Evolutionary conservation across 1,139 yeast species (phyloP).

Genomic region (Candida tropicalis): DNA sequence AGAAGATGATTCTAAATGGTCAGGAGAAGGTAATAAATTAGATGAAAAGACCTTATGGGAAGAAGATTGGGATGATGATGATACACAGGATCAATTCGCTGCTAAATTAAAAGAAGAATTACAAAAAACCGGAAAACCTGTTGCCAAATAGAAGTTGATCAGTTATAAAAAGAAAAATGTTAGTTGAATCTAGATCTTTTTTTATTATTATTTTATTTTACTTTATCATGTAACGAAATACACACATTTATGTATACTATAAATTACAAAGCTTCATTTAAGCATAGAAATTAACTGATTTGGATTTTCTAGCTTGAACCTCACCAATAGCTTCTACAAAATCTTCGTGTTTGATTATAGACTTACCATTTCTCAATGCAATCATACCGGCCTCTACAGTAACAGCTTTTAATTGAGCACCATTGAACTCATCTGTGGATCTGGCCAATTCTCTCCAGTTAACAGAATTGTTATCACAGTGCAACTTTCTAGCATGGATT

Average conservation of each 20-base stretch:
- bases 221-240: neutral
- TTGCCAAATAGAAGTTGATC: neutral
- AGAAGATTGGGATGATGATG: constrained; percentile 96
- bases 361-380: constrained; percentile 93
- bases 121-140: constrained; percentile 17
- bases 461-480: constrained; percentile 81
- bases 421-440: constrained; percentile 97
- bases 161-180: no score
- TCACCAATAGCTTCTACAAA: constrained; percentile 98
- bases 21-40: constrained; percentile 40
- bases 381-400: constrained; percentile 99
- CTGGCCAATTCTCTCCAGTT: constrained; percentile 99
- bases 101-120: constrained; percentile 60
- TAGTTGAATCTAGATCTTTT: neutral
- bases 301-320: constrained; percentile 96
- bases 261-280: constrained; percentile 11
- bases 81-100: constrained; percentile 83
- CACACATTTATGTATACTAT: neutral
- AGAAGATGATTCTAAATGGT: constrained; percentile 71
- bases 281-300: constrained; percentile 95
- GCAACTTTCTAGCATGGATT: constrained; percentile 96
- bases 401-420: constrained; percentile 97
- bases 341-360: constrained; percentile 92
- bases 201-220: neutral
- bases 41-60: constrained; percentile 70